phyloP scores from a whole-genome alignment of 352 stramenopile genomes.

The Phytophthora colocasiae region DNA sequence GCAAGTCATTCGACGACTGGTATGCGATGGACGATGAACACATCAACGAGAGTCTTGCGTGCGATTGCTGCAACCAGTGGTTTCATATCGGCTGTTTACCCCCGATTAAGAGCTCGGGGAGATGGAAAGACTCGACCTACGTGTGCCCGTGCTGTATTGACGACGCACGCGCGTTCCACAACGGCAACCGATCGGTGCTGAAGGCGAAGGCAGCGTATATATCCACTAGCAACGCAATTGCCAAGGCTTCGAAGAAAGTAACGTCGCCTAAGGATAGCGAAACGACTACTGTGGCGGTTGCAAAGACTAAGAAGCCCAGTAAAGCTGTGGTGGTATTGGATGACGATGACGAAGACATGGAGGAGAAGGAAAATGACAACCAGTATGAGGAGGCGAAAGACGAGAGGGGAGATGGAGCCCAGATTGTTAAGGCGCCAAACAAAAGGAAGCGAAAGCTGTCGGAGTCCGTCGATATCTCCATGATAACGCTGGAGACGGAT shows the following conservation, averaged over 20 bases:
- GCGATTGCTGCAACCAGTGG: constrained; percentile 90
- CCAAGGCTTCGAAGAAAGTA: constrained; percentile 32
- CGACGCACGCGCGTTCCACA: constrained; percentile 77
- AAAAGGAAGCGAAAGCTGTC: constrained; percentile 62
- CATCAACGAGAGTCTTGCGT: constrained; percentile 90
- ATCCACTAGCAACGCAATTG: constrained; percentile 42
- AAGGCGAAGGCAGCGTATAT: constrained; percentile 56
- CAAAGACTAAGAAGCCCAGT: constrained; percentile 38
- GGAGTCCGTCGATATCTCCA: constrained; percentile 26
- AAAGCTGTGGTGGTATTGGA: constrained; percentile 42
- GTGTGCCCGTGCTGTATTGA: constrained; percentile 84
- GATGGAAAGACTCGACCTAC: constrained; percentile 89
- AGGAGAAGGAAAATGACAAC: constrained; percentile 25
- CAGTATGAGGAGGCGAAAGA: constrained; percentile 11
- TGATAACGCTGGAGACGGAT: constrained; percentile 23
- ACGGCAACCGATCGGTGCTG: constrained; percentile 54
- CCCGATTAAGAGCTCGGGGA: constrained; percentile 83
- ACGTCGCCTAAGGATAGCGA: constrained; percentile 34
- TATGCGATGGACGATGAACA: constrained; percentile 91
- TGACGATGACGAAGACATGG: constrained; percentile 43
- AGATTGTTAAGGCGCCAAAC: background rate
- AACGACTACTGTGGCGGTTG: constrained; percentile 18
- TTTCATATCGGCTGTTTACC: constrained; percentile 89
- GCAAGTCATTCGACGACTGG: constrained; percentile 90
- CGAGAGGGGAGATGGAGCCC: constrained; percentile 21